A percentile compares a stretch with the other conserved stretches of the same genome.
Evolutionary conservation across 495 filamentous ascomycete genomes (phyloP).

Genomic region (Cairneyella variabilis): DNA sequence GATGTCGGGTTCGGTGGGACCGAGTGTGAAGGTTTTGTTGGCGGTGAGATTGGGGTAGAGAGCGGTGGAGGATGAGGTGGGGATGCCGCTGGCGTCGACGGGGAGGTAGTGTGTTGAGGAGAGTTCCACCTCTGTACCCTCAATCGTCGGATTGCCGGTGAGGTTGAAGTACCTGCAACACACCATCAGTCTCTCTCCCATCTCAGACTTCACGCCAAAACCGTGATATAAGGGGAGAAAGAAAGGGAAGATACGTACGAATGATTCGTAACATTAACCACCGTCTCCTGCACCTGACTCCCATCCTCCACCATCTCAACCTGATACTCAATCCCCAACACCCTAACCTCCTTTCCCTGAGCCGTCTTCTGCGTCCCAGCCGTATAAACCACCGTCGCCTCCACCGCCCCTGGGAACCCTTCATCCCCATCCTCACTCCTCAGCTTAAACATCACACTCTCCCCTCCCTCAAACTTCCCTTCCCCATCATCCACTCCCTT

Average conservation of each 20-base stretch:
- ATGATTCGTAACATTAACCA: conserved; percentile 90
- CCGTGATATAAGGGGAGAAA: background rate
- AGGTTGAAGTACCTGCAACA: conserved; percentile 88
- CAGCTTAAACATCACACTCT: conserved; percentile 74
- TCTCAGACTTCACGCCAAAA: background rate
- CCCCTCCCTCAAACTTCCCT: conserved; percentile 61
- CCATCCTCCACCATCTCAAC: conserved; percentile 67
- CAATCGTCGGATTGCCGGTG: conserved; percentile 58
- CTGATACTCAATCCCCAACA: conserved; percentile 85
- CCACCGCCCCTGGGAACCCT: conserved; percentile 80
- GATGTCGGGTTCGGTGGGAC: conserved; percentile 62
- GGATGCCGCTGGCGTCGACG: conserved; percentile 66
- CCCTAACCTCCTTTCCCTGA: conserved; percentile 54
- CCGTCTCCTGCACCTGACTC: conserved; percentile 72
- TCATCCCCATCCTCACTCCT: conserved; percentile 74
- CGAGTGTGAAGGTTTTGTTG: conserved; percentile 65
- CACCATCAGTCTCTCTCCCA: background rate
- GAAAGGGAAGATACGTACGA: conserved; percentile 52
- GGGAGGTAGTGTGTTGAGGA: conserved; percentile 69
- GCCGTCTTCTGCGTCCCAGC: conserved; percentile 56
- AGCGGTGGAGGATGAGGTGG: conserved; percentile 48
- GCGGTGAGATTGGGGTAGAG: conserved; percentile 58
- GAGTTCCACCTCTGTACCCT: conserved; percentile 72
- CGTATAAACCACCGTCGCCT: conserved; percentile 74
- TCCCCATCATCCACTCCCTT: too few relatives aligned